These are phyloP conservation scores for Keqinozyma sinolaborantium DNA, from an alignment of 1,139 yeast genomes.

Conservation along the genomic window DNA sequence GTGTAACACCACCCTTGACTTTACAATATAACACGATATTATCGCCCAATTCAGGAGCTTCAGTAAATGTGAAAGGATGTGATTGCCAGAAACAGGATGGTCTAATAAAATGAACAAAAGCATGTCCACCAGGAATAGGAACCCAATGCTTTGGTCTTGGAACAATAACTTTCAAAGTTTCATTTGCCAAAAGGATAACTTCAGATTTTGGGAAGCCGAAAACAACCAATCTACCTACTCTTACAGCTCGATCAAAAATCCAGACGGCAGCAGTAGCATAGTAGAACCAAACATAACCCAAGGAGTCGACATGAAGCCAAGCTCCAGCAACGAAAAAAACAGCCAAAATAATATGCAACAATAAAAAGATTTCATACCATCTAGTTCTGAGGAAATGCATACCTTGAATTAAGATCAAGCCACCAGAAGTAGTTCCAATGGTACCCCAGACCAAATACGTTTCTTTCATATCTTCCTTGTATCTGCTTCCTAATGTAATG, in stretches of 20 bases:
- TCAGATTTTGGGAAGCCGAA: slow-evolving; percentile 41
- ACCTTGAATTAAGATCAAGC: slow-evolving; percentile 33
- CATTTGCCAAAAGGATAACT: slow-evolving; percentile 30
- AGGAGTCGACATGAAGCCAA: slow-evolving; percentile 36
- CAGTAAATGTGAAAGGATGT: slow-evolving; percentile 39
- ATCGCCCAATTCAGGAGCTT: slow-evolving; percentile 16
- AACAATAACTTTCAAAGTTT: slow-evolving; percentile 36
- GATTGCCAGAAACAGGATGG: slow-evolving; percentile 40
- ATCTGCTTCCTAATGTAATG: slow-evolving; percentile 11
- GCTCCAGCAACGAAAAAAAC: slow-evolving; percentile 37
- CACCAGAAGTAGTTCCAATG: slow-evolving; percentile 24
- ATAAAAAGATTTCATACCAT: slow-evolving; percentile 42
- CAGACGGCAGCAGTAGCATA: slow-evolving; percentile 41
- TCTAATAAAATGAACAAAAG: slow-evolving; percentile 43
- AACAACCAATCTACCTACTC: slow-evolving; percentile 27
- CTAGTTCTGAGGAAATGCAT: slow-evolving; percentile 35
- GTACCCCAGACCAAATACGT: slow-evolving; percentile 27
- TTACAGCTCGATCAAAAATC: slow-evolving; percentile 39
- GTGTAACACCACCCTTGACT: slow-evolving; percentile 39
- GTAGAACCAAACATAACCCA: slow-evolving; percentile 38
- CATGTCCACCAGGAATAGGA: slow-evolving; percentile 49
- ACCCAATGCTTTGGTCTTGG: slow-evolving; percentile 42
- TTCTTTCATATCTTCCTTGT: slow-evolving; percentile 13
- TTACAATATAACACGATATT: slow-evolving; percentile 28
- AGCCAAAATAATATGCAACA: slow-evolving; percentile 40